Evolutionary conservation across 1,284 basidiomycete genomes (phyloP).

Genomic region (Gymnopus androsaceus): DNA sequence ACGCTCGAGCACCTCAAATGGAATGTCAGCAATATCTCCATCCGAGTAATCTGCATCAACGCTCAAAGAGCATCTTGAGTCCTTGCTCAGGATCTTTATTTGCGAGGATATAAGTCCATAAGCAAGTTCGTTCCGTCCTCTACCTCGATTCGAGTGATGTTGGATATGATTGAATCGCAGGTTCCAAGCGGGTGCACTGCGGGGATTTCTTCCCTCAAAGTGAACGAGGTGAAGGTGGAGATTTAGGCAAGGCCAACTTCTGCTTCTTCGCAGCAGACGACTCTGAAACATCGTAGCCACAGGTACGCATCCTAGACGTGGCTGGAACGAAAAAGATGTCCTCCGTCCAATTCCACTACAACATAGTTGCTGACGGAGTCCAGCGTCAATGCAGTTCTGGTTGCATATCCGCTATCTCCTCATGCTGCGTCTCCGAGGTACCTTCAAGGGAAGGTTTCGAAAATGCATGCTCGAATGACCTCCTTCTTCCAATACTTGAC

Average conservation of each 20-base stretch:
- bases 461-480: background rate
- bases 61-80: background rate
- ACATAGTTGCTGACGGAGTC: background rate
- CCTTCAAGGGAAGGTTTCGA: background rate
- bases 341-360: background rate
- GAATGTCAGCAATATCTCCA: background rate
- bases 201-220: background rate
- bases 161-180: background rate
- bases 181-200: background rate
- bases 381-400: background rate
- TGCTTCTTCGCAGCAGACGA: background rate
- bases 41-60: background rate
- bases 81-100: background rate
- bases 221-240: background rate
- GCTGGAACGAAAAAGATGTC: background rate
- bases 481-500: conserved; percentile 1
- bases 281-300: background rate
- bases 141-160: background rate
- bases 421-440: background rate
- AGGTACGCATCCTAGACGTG: background rate
- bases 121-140: background rate
- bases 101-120: background rate
- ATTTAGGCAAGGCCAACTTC: background rate
- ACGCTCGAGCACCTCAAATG: background rate
- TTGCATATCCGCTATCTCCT: background rate